Evolutionary conservation across 1,284 basidiomycete genomes (phyloP).

Genomic region (Ceratobasidium papillatum): DNA sequence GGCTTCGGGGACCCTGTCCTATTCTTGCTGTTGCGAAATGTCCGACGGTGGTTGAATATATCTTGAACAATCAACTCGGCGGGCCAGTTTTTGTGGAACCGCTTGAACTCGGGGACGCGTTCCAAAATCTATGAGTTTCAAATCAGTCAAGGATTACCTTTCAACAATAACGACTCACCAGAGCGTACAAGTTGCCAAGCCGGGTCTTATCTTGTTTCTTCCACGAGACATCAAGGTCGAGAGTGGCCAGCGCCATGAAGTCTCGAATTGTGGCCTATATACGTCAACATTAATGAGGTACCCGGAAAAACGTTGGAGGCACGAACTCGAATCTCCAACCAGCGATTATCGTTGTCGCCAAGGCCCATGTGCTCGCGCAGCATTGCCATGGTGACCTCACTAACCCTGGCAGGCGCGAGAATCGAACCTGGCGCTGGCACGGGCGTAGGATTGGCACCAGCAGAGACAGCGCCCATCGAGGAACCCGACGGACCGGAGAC

Average conservation of each 20-base stretch:
- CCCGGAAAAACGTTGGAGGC: too few relatives aligned
- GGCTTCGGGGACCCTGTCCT: too few relatives aligned
- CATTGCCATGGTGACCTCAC: not conserved
- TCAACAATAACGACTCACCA: not conserved
- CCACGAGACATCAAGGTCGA: not conserved
- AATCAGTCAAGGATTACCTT: not conserved
- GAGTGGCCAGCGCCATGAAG: not conserved
- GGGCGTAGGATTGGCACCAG: not conserved
- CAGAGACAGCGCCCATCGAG: not conserved
- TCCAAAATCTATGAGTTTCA: not conserved
- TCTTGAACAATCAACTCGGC: not conserved
- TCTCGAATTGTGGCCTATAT: not conserved
- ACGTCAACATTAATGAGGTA: not conserved
- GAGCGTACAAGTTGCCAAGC: not conserved
- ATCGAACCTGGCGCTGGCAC: not conserved
- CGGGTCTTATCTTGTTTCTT: constrained; percentile 1
- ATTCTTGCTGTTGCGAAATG: not conserved
- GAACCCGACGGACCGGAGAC: not conserved
- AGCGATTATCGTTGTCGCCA: not conserved
- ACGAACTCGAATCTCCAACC: not conserved
- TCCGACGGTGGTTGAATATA: constrained; percentile 4
- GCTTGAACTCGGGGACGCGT: not conserved
- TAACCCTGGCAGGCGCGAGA: not conserved
- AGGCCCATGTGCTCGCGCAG: not conserved
- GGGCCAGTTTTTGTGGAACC: constrained; percentile 2